phyloP scores from a whole-genome alignment of 768 basidiomycete genomes.

The Omphalotus guepiniiformis region DNA sequence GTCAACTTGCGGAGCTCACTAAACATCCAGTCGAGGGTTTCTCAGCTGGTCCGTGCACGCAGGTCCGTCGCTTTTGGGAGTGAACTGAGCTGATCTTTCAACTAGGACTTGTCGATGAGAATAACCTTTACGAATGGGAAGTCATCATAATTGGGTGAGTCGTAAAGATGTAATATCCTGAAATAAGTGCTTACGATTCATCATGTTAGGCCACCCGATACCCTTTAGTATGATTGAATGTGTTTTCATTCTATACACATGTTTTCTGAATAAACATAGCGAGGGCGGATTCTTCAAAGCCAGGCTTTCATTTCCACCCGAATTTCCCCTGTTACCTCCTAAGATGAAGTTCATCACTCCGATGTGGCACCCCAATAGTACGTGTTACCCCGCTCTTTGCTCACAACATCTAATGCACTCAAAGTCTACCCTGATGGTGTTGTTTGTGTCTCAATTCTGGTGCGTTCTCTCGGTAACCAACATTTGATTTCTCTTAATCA shows the following conservation, averaged over 20 bases:
- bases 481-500: neutral
- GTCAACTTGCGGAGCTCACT: conserved; percentile 80
- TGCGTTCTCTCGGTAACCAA: conserved; percentile 35
- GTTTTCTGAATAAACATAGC: conserved; percentile 39
- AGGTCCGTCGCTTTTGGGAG: conserved; percentile 16
- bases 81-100: conserved; percentile 21
- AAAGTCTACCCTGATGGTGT: conserved; percentile 93
- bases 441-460: conserved; percentile 96
- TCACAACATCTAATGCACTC: neutral
- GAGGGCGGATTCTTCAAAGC: conserved; percentile 98
- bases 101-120: conserved; percentile 88
- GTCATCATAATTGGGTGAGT: conserved; percentile 89
- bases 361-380: conserved; percentile 98
- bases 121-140: conserved; percentile 96
- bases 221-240: conserved; percentile 69
- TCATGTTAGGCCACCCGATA: conserved; percentile 74
- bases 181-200: conserved; percentile 18
- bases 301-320: conserved; percentile 80
- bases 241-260: neutral
- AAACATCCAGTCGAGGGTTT: conserved; percentile 96
- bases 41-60: conserved; percentile 67
- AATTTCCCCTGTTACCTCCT: conserved; percentile 88
- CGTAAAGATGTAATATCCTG: neutral
- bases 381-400: conserved; percentile 22
- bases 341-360: conserved; percentile 95